phyloP scores from a whole-genome alignment of 2,329 filamentous ascomycete species.

The Aureobasidium sp. region DNA sequence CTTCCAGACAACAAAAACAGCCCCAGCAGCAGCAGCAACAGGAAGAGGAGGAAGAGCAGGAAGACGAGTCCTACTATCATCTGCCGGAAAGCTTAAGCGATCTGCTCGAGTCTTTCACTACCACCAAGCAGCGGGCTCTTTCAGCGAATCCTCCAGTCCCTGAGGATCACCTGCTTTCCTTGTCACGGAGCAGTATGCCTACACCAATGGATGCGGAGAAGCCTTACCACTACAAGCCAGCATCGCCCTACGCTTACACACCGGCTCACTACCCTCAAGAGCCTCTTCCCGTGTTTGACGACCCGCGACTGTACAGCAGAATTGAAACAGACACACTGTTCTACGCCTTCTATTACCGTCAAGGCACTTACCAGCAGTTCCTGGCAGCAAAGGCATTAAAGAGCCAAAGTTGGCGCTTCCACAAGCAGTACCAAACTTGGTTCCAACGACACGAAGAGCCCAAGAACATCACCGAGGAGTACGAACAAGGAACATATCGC shows the following conservation, averaged over 20 bases:
- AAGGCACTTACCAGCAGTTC: conserved; percentile 92
- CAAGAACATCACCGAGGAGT: conserved; percentile 97
- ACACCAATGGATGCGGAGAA: conserved; percentile 74
- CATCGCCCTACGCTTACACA: conserved; percentile 66
- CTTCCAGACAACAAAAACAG: conserved; percentile 32
- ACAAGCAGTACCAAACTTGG: conserved; percentile 99
- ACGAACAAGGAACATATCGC: conserved; percentile 95
- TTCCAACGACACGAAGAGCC: conserved; percentile 98
- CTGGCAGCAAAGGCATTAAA: conserved; percentile 95
- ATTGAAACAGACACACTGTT: conserved; percentile 96
- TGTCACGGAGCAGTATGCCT: conserved; percentile 67
- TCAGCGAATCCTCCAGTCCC: conserved; percentile 49
- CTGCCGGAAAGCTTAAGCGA: conserved; percentile 84
- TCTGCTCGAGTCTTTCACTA: conserved; percentile 83
- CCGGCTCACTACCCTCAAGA: conserved; percentile 86
- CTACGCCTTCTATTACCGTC: conserved; percentile 98
- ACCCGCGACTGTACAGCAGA: conserved; percentile 76
- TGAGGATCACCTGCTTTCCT: conserved; percentile 66
- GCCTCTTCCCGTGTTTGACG: conserved; percentile 84
- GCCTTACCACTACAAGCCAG: conserved; percentile 76
- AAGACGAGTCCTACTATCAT: conserved; percentile 83
- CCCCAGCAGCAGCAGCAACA: not conserved
- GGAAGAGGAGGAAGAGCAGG: conserved; percentile 35
- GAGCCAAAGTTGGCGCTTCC: conserved; percentile 96
- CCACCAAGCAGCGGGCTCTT: conserved; percentile 63